A percentile compares a stretch with the other conserved stretches of the same genome.
Conservation (phyloP, 371 early-diverging fungal species). For the Dichotomocladium elegans region DNA sequence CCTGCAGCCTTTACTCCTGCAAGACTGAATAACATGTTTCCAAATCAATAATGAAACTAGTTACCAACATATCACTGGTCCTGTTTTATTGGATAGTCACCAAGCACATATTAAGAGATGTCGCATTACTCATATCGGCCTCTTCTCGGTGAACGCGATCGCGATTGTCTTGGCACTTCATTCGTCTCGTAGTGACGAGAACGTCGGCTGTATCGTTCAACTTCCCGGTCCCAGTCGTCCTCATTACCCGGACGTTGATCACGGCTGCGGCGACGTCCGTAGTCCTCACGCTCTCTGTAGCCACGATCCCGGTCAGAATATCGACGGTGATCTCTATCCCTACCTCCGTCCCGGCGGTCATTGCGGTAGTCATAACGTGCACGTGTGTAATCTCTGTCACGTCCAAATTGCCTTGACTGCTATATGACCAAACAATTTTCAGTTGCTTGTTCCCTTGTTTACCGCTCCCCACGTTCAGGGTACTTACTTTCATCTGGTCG, state of each 20-base stretch:
- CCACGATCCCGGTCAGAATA: constrained; percentile 48
- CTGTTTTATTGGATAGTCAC: too few species aligned
- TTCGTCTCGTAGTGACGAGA: constrained; percentile 10
- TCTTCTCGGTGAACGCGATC: constrained; percentile 23
- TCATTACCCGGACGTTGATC: constrained; percentile 9
- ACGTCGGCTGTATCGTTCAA: constrained; percentile 19
- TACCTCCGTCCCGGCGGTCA: constrained; percentile 50
- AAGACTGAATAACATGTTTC: too few species aligned
- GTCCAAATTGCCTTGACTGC: constrained; percentile 2
- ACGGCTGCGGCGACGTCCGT: constrained; percentile 26
- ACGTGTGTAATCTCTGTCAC: constrained; percentile 32
- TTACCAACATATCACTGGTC: too few species aligned
- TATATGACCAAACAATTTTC: background rate
- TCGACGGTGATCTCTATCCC: constrained; percentile 52
- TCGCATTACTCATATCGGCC: constrained; percentile 16
- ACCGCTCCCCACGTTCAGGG: background rate
- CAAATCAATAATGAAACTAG: too few species aligned
- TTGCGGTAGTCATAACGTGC: constrained; percentile 43
- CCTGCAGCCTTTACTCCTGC: too few species aligned
- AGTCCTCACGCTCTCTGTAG: constrained; percentile 29
- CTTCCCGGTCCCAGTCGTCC: constrained; percentile 27
- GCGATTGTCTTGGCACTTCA: constrained; percentile 12
- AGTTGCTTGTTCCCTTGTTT: background rate
- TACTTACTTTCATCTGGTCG: constrained; percentile 62
- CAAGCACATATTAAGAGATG: too few species aligned